Base-by-base conservation (phyloP, 2,329 filamentous ascomycete genomes). In the Verticillium nonalfalfae region DNA sequence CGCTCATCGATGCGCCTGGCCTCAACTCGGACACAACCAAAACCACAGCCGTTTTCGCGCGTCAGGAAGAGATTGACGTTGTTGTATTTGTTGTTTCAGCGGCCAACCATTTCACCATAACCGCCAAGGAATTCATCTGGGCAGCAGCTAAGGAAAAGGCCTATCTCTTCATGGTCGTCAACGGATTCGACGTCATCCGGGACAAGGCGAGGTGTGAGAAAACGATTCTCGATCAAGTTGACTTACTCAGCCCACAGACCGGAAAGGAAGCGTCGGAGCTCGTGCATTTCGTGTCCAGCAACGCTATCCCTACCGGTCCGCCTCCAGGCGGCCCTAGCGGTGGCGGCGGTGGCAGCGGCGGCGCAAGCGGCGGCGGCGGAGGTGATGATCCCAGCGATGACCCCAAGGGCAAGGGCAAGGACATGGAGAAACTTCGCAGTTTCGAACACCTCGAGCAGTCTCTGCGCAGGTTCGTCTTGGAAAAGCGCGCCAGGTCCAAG, bases 121-220 rank as follows among this genome's bases (percentile, higher is more conserved):
- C 95, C 1, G 93, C 95, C n/a, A 96, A 91, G 75, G 95, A 99
- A 69, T 99, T 99, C 71, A 97, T 99, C 64, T 90, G 91, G 81
- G 94, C 94, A 58, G 95, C 95, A 1, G 95, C 95, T 0, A 87
- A 94, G 50, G 95, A 99, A 72, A 99, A 99, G 76, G 94, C 95
- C 0, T 99, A 99, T 72, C 93, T 99, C 65, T 99, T 99, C 74
- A 96, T 99, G 75, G 95, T 99, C 14, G 95, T 99, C 67, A 99
- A 66, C 72, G 93, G 94, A 18, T 99, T 93, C 70, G 95, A 99
- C 75, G 90, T 90, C 64, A 98, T 99, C 69, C 85, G 90, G 65
- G 93, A 98, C 75, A 95, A 97, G 78, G 83, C 91, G 63, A 84
- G 94, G 62, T 98, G 94, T 73, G 86, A 97, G 73, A 92, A 95